phyloP scores from a whole-genome alignment of 1,139 yeast genomes.

The Meyerozyma athensensis region DNA sequence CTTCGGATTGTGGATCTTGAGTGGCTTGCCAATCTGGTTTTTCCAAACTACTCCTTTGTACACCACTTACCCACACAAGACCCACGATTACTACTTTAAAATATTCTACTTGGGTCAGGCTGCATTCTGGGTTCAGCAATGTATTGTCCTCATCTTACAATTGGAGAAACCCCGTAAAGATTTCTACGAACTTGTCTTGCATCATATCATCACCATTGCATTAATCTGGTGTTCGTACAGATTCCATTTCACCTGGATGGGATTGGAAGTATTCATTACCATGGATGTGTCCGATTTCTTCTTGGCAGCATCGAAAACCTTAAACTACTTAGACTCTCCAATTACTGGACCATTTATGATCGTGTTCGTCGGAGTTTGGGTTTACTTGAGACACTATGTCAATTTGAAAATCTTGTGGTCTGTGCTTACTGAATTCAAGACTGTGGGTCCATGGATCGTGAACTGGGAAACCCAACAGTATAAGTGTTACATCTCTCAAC shows the following conservation, averaged over 20 bases:
- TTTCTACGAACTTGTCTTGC: constrained; percentile 83
- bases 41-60: constrained; percentile 83
- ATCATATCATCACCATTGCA: constrained; percentile 87
- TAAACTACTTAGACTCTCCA: constrained; percentile 74
- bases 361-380: constrained; percentile 71
- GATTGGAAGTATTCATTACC: constrained; percentile 82
- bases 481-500: constrained; percentile 93
- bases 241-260: constrained; percentile 96
- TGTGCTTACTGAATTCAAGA: constrained; percentile 76
- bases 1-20: constrained; percentile 85
- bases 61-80: constrained; percentile 73
- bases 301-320: constrained; percentile 74
- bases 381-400: constrained; percentile 82
- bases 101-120: constrained; percentile 87
- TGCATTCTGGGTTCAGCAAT: constrained; percentile 96
- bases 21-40: constrained; percentile 78
- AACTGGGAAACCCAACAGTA: constrained; percentile 93
- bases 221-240: constrained; percentile 87
- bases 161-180: constrained; percentile 95
- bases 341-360: constrained; percentile 62
- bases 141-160: constrained; percentile 73
- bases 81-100: constrained; percentile 69
- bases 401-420: constrained; percentile 83
- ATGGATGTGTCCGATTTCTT: constrained; percentile 96
- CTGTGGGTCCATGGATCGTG: constrained; percentile 76